These are phyloP conservation scores for Didymella sp. DNA, from an alignment of 2,329 filamentous ascomycete species.

Conservation along the genomic window DNA sequence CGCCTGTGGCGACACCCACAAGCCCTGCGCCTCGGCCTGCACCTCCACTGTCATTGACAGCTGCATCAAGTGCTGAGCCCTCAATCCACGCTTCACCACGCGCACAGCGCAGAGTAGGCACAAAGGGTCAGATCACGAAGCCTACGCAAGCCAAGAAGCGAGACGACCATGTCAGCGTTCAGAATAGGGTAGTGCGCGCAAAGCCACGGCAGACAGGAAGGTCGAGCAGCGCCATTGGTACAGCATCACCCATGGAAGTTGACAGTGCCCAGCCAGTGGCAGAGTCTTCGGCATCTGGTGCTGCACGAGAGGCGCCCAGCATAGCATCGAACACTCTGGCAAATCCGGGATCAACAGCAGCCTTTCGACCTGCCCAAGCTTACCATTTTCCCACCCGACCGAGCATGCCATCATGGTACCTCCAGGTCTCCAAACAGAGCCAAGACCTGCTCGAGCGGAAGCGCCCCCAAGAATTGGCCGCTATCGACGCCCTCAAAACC, in stretches of 20 bases:
- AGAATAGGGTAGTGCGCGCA: slow-evolving; percentile 2
- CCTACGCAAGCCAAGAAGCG: background rate
- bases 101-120: background rate
- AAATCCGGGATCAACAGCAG: too few species aligned
- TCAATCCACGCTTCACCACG: background rate
- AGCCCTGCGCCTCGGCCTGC: background rate
- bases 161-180: background rate
- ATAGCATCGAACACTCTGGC: background rate
- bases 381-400: slow-evolving; percentile 1
- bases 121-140: background rate
- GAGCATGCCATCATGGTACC: slow-evolving; percentile 26
- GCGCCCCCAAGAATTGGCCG: slow-evolving; percentile 20
- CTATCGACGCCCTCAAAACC: slow-evolving; percentile 35
- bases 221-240: background rate
- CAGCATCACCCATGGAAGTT: background rate
- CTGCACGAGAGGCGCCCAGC: background rate
- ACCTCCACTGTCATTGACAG: background rate
- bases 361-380: too few species aligned
- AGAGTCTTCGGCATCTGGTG: slow-evolving; percentile 11
- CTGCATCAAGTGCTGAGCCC: background rate
- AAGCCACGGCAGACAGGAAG: background rate
- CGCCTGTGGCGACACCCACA: background rate
- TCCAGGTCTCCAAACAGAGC: slow-evolving; percentile 8
- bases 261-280: background rate
- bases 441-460: slow-evolving; percentile 21